phyloP scores from a whole-genome alignment of 306 rosid species.

The Acacia confusa region DNA sequence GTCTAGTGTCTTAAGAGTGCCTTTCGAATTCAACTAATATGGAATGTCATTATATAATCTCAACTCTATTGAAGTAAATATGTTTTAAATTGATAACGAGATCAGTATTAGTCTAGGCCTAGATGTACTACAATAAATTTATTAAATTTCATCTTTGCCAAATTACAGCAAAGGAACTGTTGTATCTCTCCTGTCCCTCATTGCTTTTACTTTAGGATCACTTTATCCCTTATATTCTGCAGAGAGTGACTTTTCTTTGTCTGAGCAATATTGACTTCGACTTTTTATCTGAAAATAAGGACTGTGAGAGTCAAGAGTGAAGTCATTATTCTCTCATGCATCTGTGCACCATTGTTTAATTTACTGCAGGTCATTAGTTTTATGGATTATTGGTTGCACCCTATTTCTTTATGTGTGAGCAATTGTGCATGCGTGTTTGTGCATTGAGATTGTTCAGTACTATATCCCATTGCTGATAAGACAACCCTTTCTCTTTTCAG shows the following conservation, averaged over 20 bases:
- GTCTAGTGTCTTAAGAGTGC: no score
- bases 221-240: neutral
- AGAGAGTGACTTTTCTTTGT: constrained; percentile 9
- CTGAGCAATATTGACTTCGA: neutral
- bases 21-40: no score
- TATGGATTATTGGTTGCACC: neutral
- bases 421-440: neutral
- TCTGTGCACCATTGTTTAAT: constrained; percentile 21
- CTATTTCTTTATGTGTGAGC: constrained; percentile 5
- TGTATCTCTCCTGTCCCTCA: neutral
- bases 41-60: no score
- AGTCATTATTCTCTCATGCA: constrained; percentile 11
- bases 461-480: constrained; percentile 24
- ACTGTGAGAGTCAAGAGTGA: constrained; percentile 6
- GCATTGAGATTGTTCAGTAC: constrained; percentile 19
- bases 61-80: no score
- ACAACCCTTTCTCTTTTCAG: constrained; percentile 51
- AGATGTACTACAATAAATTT: no score
- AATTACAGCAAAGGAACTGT: no score
- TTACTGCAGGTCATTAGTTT: constrained; percentile 17
- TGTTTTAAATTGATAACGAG: no score
- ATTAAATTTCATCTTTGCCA: no score
- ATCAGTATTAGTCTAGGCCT: no score
- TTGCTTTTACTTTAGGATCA: constrained; percentile 1
- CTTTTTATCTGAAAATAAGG: neutral